Evolutionary conservation across 345 rosid species (phyloP).

Genomic region (Pugionium cornutum): DNA sequence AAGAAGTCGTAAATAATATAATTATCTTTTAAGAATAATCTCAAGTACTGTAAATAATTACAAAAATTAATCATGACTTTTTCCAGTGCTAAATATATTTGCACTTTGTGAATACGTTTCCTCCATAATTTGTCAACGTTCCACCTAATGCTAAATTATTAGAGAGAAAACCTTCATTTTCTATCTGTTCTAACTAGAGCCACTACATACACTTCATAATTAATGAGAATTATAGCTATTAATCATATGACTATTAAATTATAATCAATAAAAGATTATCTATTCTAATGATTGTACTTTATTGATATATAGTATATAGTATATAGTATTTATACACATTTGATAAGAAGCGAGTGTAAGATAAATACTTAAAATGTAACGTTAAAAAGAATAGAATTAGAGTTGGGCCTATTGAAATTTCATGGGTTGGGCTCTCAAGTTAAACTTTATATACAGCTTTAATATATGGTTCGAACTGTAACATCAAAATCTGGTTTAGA

Average conservation of each 20-base stretch:
- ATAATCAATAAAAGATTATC: constrained; percentile 22
- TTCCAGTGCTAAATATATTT: constrained; percentile 33
- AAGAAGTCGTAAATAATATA: constrained; percentile 30
- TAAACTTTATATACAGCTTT: not conserved
- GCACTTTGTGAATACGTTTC: constrained; percentile 44
- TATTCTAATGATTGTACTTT: constrained; percentile 2
- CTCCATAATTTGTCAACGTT: constrained; percentile 39
- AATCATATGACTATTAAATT: constrained; percentile 43
- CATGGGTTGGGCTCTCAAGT: not conserved
- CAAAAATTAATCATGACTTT: constrained; percentile 16
- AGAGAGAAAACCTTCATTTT: constrained; percentile 19
- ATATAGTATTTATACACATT: not conserved
- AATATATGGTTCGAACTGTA: not conserved
- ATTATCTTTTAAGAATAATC: constrained; percentile 19
- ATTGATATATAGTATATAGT: not conserved
- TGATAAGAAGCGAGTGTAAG: not conserved
- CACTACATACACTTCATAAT: constrained; percentile 30
- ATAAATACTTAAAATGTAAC: no score
- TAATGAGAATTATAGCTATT: constrained; percentile 24
- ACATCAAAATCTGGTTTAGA: constrained; percentile 4
- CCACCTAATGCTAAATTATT: constrained; percentile 41
- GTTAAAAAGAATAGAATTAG: no score
- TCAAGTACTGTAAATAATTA: constrained; percentile 33
- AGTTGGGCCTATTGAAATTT: constrained; percentile 5
- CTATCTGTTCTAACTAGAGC: not conserved